Base-by-base conservation (phyloP, 2,329 filamentous ascomycete species). In the Aspergillus fischeri region DNA sequence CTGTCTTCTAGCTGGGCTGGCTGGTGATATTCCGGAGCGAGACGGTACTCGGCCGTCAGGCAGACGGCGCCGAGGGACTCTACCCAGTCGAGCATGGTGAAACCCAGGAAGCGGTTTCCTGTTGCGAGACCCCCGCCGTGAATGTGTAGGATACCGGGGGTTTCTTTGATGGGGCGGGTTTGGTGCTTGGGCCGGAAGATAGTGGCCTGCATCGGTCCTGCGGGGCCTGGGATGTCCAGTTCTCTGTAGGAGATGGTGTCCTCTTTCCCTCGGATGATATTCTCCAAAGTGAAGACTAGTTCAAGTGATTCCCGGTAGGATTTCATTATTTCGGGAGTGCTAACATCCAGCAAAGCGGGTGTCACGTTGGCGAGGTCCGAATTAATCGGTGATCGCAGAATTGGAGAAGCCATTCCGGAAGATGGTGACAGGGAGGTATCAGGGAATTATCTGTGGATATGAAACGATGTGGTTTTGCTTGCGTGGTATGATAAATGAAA, bases 101-200 rank as follows among this genome's bases (percentile, higher is more conserved):
- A 81, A 65, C 88, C 86, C 67, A 88, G 83, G 3, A 83, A 86
- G 3, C 81, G 84, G 49, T 79, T 79, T 11, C 86, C 86, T 32
- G 88, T 72, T 6, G 85, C 83, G 73, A 87, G 88, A 4, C 86
- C 86, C 24, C 86, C 86, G 27, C 86, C 86, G 65, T 89, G 86
- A 65, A 86, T 86, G 68, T 87, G 86, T 63, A 89, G 78, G 28
- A 89, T 77, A 20, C 82, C 82, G 0, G 85, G 80, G 60, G 64
- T 59, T 4, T 56, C 49, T 1, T 42, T 49, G 32, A 32, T 44
- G 4, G 56, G 44, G 14, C 14, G 25, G 48, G 27, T 17, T 49
- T 42, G 35, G 53, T 52, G 51, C n/a, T 56, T 49, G n/a, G 58
- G 51, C 17, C 56, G 51, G 21, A 60, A 47, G 44, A 60, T 55